These are phyloP conservation scores for Tylopilus subfusipes DNA, from an alignment of 768 basidiomycete species.

Conservation along the genomic window DNA sequence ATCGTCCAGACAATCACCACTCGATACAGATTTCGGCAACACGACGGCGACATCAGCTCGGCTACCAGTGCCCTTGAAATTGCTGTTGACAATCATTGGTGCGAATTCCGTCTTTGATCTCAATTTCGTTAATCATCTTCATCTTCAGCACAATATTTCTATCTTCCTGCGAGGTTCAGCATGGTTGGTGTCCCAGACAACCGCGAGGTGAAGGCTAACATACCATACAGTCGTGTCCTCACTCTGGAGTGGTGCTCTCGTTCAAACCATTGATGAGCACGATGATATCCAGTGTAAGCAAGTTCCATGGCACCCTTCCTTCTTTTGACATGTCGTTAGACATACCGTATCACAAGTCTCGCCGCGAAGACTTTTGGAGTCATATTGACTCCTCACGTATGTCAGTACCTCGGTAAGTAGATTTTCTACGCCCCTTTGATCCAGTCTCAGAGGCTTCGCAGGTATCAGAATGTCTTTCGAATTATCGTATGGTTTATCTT, in stretches of 20 bases:
- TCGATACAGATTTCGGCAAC: constrained; percentile 66
- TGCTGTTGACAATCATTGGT: constrained; percentile 94
- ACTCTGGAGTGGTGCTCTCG: constrained; percentile 78
- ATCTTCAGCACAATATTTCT: constrained; percentile 68
- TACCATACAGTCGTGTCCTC: constrained; percentile 61
- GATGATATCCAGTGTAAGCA: constrained; percentile 74
- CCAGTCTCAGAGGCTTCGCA: constrained; percentile 19
- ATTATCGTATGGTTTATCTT: constrained; percentile 76
- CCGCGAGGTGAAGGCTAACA: constrained; percentile 3
- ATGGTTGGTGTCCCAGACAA: constrained; percentile 44
- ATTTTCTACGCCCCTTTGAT: not conserved
- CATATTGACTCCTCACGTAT: constrained; percentile 76
- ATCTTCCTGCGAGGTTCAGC: constrained; percentile 81
- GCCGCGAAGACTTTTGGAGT: constrained; percentile 55
- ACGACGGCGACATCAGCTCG: constrained; percentile 74
- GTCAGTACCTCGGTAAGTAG: constrained; percentile 65
- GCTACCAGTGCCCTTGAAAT: constrained; percentile 77
- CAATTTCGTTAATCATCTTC: not conserved
- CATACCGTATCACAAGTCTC: constrained; percentile 58
- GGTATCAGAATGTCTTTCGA: constrained; percentile 85
- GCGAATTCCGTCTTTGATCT: constrained; percentile 3
- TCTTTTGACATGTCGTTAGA: constrained; percentile 42
- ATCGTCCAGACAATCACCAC: too few relatives aligned
- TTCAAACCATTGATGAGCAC: constrained; percentile 73
- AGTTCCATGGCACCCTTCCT: not conserved